These are phyloP conservation scores for Sporothrix sp. DNA, from an alignment of 2,329 filamentous ascomycete genomes.

Conservation along the genomic window DNA sequence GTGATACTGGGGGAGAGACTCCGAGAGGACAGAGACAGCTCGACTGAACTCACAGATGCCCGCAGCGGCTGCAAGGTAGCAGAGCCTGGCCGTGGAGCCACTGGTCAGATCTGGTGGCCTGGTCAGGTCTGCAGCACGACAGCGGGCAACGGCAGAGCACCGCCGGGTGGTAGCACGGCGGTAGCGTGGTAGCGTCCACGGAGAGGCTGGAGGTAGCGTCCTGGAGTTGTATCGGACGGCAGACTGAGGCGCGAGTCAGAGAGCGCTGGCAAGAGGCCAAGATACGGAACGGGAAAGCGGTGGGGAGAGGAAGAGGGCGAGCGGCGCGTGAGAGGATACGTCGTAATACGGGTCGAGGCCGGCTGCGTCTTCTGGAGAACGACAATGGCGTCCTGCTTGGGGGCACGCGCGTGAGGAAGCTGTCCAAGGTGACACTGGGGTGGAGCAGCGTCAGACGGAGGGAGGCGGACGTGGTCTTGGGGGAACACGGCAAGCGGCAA, in stretches of 20 bases:
- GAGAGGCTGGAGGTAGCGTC: constrained; percentile 1
- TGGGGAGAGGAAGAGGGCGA: neutral
- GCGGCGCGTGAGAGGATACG: neutral
- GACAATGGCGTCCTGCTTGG: too few relatives aligned
- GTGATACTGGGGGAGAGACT: neutral
- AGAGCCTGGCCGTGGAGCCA: neutral
- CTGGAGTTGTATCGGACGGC: constrained; percentile 7
- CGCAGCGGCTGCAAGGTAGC: constrained; percentile 12
- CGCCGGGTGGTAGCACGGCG: constrained; percentile 11
- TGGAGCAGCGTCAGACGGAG: too few relatives aligned
- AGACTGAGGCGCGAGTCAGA: too few relatives aligned
- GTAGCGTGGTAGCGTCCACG: constrained; percentile 14
- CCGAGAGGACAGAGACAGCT: neutral
- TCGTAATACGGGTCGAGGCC: too few relatives aligned
- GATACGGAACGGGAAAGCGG: neutral
- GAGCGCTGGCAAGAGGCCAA: neutral
- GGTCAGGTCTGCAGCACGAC: neutral
- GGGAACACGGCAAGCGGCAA: neutral
- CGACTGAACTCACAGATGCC: neutral
- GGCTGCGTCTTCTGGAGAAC: too few relatives aligned
- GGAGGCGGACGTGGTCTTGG: too few relatives aligned
- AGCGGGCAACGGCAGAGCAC: constrained; percentile 6
- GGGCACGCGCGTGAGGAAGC: too few relatives aligned
- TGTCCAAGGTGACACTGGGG: too few relatives aligned
- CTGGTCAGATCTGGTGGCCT: neutral